Conservation (phyloP, 73 alveolate species). For the Paramecium primaurelia region DNA sequence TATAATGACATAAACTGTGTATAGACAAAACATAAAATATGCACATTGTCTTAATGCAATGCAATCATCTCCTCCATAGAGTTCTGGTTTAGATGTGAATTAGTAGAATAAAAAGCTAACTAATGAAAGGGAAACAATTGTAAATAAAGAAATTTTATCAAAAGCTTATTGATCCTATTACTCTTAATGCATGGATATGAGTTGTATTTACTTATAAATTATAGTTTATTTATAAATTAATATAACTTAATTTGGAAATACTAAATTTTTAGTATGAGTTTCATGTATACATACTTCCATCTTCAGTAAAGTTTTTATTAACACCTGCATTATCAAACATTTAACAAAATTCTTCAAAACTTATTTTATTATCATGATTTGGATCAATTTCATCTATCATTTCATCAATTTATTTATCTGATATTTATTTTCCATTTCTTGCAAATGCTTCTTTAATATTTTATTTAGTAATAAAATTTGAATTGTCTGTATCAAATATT, state of each 20-base stretch:
- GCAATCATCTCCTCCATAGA: neutral
- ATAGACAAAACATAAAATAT: neutral
- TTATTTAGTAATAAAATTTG: conserved; percentile 39
- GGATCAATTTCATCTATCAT: conserved; percentile 66
- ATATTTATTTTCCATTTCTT: conserved; percentile 26
- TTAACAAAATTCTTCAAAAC: conserved; percentile 59
- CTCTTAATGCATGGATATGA: neutral
- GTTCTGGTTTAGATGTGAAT: neutral
- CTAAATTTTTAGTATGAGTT: neutral
- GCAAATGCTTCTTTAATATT: conserved; percentile 64
- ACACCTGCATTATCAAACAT: conserved; percentile 20
- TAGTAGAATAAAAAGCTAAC: neutral
- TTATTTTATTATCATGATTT: conserved; percentile 59
- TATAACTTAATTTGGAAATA: neutral
- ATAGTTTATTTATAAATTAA: neutral
- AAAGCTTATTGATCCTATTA: neutral
- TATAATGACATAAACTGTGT: neutral
- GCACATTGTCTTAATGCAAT: neutral
- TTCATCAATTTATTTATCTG: conserved; percentile 46
- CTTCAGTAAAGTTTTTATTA: conserved; percentile 67
- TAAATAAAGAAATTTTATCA: neutral
- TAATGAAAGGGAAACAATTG: neutral
- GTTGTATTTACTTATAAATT: neutral
- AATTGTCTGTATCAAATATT: conserved; percentile 52
- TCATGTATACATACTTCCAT: neutral